Evolutionary conservation across 768 basidiomycete genomes (phyloP), one percentile per base, ranked within the genome.

Genomic region (Collybia mongolica): DNA sequence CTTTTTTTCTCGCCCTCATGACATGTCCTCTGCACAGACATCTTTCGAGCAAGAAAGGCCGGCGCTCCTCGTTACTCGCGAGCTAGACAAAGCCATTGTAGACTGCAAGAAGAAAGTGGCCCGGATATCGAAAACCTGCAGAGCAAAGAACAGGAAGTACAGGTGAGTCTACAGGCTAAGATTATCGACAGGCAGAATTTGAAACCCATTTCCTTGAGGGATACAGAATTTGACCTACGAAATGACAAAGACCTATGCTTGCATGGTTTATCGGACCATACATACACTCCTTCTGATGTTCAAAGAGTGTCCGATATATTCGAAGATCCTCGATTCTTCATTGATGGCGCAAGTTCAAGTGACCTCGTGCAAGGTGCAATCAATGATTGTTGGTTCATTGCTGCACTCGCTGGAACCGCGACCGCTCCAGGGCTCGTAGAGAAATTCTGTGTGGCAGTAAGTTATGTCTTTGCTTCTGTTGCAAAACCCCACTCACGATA

Each of bases 361-460:
- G 76, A 79, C 54, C 73, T 79, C 22, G 65, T 70, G 3, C 80
- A 82, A 65, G 80, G 81, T 1, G 52, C 41, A 2, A 53, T 81
- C 11, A 76, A 75, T 0, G 72, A 81, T 55, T 82, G 80, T 52
- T 82, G 78, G 72, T 77, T 83, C 54, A 58, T 82, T 8, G 75
- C 75, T 7, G 81, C 80, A 0, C 59, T 82, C 44, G 73, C 79
- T 2, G 76, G 75, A 3, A 71, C 80, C 55, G 67, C 79, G 3
- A 73, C 75, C 4, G 54, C 66, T 5, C 62, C 70, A 3, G 72
- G 71, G 1, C 63, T 82, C 32, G 65, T 83, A 3, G 75, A 81
- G 58, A 79, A 76, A 53, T 70, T 80, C 20, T 83, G 81, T 52
- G 75, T 82, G 29, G 75, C 70, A 11, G 73, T 76, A 53, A 54